Base-by-base conservation (phyloP, 352 stramenopile genomes). In the Thalassiosira hispida region DNA sequence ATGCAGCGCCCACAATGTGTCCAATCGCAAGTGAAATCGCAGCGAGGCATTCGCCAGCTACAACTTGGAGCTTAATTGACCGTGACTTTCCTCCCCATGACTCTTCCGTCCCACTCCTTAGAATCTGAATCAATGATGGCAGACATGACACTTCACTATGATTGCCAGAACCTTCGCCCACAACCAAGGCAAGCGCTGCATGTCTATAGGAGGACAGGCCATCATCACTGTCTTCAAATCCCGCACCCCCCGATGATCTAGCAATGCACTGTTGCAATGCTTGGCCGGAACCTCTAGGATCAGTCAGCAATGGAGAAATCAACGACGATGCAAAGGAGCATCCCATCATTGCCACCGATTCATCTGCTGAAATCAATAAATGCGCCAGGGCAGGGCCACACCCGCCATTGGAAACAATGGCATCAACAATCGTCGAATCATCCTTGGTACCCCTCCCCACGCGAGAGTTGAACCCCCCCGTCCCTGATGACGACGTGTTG, bases 341-440 rank as follows among this genome's bases (percentile, higher is more conserved):
- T 31, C 84, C 86, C 86, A 91, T 89, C 46, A 72, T 66, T 12
- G 83, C 83, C 0, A 91, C 88, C 5, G 71, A 65, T 65, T 94
- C 87, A 60, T 94, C 88, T 2, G 88, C 79, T 8, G 78, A 90
- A 18, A 91, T 76, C 20, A 94, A 71, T 20, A 92, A 57, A 23
- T 91, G 82, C 12, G 86, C 86, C 14, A 94, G 75, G 0, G 83
- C 79, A 0, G 73, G 69, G 1, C 82, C 80, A 51, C 78, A 90
- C 0, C 86, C 88, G 29, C 88, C 86, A 44, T 83, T 81, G 11
- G 81, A 79, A 11, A 85, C 73, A 57, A 92, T 88, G 27, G 82
- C 76, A 63, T 86, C 69, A 9, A 94, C 72, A 61, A 94, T 86
- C 25, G 77, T 63, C 0, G 81, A 83, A 84, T 93, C 87, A 25